Base-by-base conservation (phyloP, 1,284 basidiomycete genomes). In the Puccinia brachypodii region DNA sequence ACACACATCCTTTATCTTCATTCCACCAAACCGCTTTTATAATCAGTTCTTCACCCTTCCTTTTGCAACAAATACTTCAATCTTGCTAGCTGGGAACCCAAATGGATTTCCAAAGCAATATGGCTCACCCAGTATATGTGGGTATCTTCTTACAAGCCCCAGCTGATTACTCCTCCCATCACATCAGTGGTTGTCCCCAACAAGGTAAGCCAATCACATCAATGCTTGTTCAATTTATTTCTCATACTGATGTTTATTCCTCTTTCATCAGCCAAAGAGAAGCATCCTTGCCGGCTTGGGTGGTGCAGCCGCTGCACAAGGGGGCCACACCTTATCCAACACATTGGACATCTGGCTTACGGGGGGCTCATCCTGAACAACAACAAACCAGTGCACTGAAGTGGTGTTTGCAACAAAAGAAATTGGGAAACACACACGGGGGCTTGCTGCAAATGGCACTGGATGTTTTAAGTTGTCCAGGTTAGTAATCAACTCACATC, bases 391-490 rank as follows among this genome's bases (percentile, higher is more conserved):
- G 60, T 62, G 19, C 38, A 33, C 36, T 68, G 7, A 33, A 68
- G 22, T 68, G 66, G 66, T 68, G 66, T 36, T 4, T 68, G 4
- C 7, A 44, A 1, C 66, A 68, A 25, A 68, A 68, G 66, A 3
- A 31, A 4, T 6, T 2, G 13, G 66, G 66, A n/a, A 68, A 68
- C 42, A 44, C 36, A 7, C 31, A 68, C 16, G 66, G 66, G 3
- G 66, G 66, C 16, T 33, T 68, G 19, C 14, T 68, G 22, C 28
- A 42, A 38, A 68, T 68, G 36, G 66, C 42, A n/a, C 66, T 68
- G 22, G 38, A 68, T 68, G 38, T 68, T 3, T 68, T 68, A 33
- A 68, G 66, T 28, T 68, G 66, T 28, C 66, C 66, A 68, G 66
- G 66, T 50, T 42, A 66, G n/a, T 8, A 36, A 16, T 62, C 9